phyloP scores from a whole-genome alignment of 495 filamentous ascomycete genomes.

The Tuber aestivum region DNA sequence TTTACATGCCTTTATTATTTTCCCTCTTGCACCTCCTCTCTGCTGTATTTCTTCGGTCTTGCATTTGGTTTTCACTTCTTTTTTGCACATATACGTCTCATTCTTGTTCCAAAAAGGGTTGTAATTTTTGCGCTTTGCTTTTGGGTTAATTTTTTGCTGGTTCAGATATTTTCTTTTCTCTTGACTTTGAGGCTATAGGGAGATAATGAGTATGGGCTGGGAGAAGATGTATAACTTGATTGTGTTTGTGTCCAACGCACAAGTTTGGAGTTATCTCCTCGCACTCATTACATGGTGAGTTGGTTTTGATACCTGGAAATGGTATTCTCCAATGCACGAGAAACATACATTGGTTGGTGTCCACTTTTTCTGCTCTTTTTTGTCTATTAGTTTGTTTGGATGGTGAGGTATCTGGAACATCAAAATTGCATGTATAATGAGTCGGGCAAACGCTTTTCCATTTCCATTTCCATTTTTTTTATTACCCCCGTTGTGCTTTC shows the following conservation, averaged over 20 bases:
- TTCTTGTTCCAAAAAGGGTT: slow-evolving; percentile 35
- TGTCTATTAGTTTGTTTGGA: slow-evolving; percentile 24
- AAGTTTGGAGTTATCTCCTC: slow-evolving; percentile 17
- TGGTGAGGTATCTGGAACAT: slow-evolving; percentile 6
- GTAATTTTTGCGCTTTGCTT: slow-evolving; percentile 33
- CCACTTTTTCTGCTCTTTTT: slow-evolving; percentile 15
- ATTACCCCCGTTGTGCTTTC: neutral
- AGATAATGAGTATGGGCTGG: slow-evolving; percentile 15
- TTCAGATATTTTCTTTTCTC: slow-evolving; percentile 23
- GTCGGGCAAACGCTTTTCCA: neutral
- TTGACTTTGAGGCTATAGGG: slow-evolving; percentile 16
- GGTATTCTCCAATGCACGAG: neutral
- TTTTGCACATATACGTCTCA: slow-evolving; percentile 13
- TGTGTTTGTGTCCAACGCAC: neutral
- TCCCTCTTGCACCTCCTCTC: slow-evolving; percentile 22
- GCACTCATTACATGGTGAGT: slow-evolving; percentile 14
- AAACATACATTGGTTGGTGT: slow-evolving; percentile 12
- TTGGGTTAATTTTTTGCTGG: slow-evolving; percentile 7
- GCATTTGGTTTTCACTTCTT: slow-evolving; percentile 23
- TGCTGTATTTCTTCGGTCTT: slow-evolving; percentile 28
- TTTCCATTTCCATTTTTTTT: neutral
- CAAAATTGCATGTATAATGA: slow-evolving; percentile 1
- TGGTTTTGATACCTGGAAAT: slow-evolving; percentile 14
- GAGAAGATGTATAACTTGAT: slow-evolving; percentile 16
- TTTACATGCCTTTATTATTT: slow-evolving; percentile 23